These are phyloP conservation scores for Potentilla sterilis DNA, from an alignment of 306 rosid species.

Conservation along the genomic window DNA sequence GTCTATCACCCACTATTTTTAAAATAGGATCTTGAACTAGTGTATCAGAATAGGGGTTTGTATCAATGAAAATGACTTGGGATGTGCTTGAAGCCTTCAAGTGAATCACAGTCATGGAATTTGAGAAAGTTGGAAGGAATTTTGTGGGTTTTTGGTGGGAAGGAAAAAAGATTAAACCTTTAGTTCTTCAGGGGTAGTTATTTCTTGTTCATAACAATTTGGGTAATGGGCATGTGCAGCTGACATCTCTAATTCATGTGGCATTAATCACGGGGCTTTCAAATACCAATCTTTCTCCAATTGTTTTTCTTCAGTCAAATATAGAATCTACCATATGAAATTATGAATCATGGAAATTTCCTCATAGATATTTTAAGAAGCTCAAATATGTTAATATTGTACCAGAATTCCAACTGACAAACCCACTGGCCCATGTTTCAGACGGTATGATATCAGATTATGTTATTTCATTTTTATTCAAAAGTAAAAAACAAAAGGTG, in stretches of 20 bases:
- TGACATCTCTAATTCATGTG: neutral
- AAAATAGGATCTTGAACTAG: neutral
- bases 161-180: neutral
- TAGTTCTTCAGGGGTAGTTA: neutral
- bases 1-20: neutral
- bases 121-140: neutral
- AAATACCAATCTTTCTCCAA: neutral
- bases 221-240: neutral
- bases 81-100: neutral
- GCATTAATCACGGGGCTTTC: neutral
- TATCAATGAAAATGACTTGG: neutral
- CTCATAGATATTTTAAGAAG: neutral
- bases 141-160: neutral
- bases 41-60: neutral
- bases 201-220: neutral
- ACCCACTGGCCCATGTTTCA: neutral
- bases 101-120: neutral
- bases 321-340: neutral
- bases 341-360: neutral
- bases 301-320: neutral
- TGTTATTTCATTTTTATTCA: neutral
- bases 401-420: neutral
- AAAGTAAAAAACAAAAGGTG: constrained; percentile 4
- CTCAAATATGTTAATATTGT: neutral
- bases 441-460: neutral